phyloP scores from a whole-genome alignment of 2,329 filamentous ascomycete genomes.

The Sarocladium brachiariae region DNA sequence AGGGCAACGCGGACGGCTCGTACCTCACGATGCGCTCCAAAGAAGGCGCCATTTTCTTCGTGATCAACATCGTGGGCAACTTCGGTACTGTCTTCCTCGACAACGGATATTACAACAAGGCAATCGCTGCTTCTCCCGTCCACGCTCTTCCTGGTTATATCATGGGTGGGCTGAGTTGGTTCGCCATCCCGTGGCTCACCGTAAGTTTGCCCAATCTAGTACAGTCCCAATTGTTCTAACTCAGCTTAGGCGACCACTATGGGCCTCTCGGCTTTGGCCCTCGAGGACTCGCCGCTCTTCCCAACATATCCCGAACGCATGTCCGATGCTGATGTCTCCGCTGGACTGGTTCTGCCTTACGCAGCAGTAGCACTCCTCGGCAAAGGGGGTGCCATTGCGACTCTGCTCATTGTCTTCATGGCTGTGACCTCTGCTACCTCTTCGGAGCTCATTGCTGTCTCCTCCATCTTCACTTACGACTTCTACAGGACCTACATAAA shows the following conservation, averaged over 20 bases:
- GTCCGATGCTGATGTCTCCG: constrained; percentile 62
- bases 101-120: constrained; percentile 70
- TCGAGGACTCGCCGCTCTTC: constrained; percentile 65
- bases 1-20: constrained; percentile 62
- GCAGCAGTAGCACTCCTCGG: constrained; percentile 75
- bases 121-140: constrained; percentile 73
- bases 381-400: constrained; percentile 70
- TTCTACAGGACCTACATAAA: constrained; percentile 84
- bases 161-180: constrained; percentile 75
- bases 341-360: constrained; percentile 73
- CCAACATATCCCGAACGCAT: constrained; percentile 65
- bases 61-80: constrained; percentile 73
- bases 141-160: constrained; percentile 82
- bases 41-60: constrained; percentile 76
- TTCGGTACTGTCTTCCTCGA: constrained; percentile 60
- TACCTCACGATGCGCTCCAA: constrained; percentile 69
- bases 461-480: constrained; percentile 80
- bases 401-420: constrained; percentile 77
- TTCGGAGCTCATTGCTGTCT: constrained; percentile 79
- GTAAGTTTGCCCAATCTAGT: background rate
- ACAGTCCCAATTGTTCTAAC: constrained; percentile 20
- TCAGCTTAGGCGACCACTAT: constrained; percentile 65
- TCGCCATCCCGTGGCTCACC: constrained; percentile 73
- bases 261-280: constrained; percentile 69
- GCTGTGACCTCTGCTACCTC: constrained; percentile 80